Evolutionary conservation across 2,329 filamentous ascomycete genomes (phyloP).

Genomic region (Exutisphaerella laricina): DNA sequence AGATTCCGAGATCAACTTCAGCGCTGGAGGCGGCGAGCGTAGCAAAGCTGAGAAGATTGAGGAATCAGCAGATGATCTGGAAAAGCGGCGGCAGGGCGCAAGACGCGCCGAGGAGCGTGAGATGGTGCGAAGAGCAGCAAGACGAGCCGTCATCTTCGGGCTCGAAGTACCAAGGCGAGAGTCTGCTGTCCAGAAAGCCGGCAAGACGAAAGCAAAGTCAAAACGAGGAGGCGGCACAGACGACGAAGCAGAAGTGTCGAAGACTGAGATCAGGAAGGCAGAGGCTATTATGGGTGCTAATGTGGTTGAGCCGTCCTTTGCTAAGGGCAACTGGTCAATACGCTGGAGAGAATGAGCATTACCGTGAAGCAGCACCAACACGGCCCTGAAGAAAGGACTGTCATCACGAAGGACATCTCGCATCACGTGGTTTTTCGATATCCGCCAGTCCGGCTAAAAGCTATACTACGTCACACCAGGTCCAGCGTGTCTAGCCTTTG

Average conservation of each 20-base stretch:
- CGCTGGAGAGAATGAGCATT: slow-evolving; percentile 47
- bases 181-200: slow-evolving; percentile 8
- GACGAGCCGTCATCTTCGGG: slow-evolving; percentile 55
- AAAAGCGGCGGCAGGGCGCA: slow-evolving; percentile 48
- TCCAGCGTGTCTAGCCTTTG: too few species aligned
- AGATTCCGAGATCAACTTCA: slow-evolving; percentile 51
- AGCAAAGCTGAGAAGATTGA: slow-evolving; percentile 48
- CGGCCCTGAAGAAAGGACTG: neutral
- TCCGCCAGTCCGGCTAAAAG: neutral
- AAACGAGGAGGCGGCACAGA: slow-evolving; percentile 17
- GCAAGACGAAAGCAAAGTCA: slow-evolving; percentile 17
- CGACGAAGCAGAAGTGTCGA: slow-evolving; percentile 15
- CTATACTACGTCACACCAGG: neutral
- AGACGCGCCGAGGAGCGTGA: slow-evolving; percentile 48
- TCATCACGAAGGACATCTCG: neutral
- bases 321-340: slow-evolving; percentile 56
- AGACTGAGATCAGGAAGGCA: slow-evolving; percentile 40
- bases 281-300: slow-evolving; percentile 56
- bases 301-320: slow-evolving; percentile 56
- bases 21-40: slow-evolving; percentile 50
- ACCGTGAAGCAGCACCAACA: neutral
- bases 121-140: slow-evolving; percentile 57
- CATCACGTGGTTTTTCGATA: neutral
- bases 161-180: slow-evolving; percentile 32
- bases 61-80: slow-evolving; percentile 49